A percentile compares a stretch with the other conserved stretches of the same genome.
These are phyloP conservation scores for Cucumis sativus DNA, from an alignment of 306 rosid genomes.

Conservation along the genomic window Cucumber_9930_V3 NC_026656.2:18050001-18050500, in stretches of 20 bases:
- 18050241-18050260: conserved; percentile 17
- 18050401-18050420: conserved; percentile 51
- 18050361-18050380: conserved; percentile 50
- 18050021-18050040: conserved; percentile 13
- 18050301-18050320: conserved; percentile 16
- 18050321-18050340: conserved; percentile 47
- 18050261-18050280: conserved; percentile 59
- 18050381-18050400: conserved; percentile 58
- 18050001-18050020: conserved; percentile 41
- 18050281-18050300: conserved; percentile 42
- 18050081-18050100: conserved; percentile 11
- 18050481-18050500: conserved; percentile 45
- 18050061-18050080: conserved; percentile 10
- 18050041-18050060: background rate
- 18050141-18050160: background rate
- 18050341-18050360: conserved; percentile 29
- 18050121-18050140: background rate
- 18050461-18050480: conserved; percentile 44
- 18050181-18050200: conserved; percentile 23
- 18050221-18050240: conserved; percentile 43
- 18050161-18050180: background rate
- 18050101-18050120: background rate
- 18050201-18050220: conserved; percentile 42
- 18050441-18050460: conserved; percentile 54
- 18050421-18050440: conserved; percentile 58